Evolutionary conservation across 2,329 filamentous ascomycete species (phyloP).

Genomic region (Hirsutella minnesotensis): DNA sequence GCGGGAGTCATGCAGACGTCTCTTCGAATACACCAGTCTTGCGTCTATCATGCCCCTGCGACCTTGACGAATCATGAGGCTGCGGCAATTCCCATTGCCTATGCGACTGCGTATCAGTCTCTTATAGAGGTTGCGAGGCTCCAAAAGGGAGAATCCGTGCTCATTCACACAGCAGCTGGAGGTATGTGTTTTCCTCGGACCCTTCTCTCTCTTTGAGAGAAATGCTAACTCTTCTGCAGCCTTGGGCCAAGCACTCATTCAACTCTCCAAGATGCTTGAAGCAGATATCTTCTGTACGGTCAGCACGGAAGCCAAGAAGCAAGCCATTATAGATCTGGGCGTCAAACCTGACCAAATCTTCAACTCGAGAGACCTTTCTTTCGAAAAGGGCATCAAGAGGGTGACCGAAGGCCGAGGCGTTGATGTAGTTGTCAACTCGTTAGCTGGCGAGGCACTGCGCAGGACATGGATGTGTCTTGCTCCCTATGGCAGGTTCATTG

Average conservation of each 20-base stretch:
- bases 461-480: neutral
- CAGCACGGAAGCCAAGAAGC: neutral
- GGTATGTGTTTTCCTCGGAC: neutral
- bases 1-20: neutral
- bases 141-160: neutral
- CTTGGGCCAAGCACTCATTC: slow-evolving; percentile 1
- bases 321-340: neutral
- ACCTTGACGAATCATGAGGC: neutral
- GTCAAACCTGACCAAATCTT: neutral
- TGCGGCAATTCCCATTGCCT: neutral
- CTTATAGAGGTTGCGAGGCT: slow-evolving; percentile 1
- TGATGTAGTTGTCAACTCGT: slow-evolving; percentile 2
- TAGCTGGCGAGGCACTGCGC: neutral
- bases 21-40: neutral
- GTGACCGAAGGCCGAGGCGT: slow-evolving; percentile 1
- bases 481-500: slow-evolving; percentile 1
- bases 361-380: neutral
- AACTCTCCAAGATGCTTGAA: neutral
- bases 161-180: slow-evolving; percentile 2
- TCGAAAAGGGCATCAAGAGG: neutral
- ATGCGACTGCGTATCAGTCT: neutral
- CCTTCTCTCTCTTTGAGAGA: too few relatives aligned
- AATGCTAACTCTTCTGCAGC: neutral
- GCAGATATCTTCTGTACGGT: slow-evolving; percentile 1
- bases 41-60: neutral